phyloP scores from a whole-genome alignment of 352 stramenopile species.

The Phytophthora niederhauseri region DNA sequence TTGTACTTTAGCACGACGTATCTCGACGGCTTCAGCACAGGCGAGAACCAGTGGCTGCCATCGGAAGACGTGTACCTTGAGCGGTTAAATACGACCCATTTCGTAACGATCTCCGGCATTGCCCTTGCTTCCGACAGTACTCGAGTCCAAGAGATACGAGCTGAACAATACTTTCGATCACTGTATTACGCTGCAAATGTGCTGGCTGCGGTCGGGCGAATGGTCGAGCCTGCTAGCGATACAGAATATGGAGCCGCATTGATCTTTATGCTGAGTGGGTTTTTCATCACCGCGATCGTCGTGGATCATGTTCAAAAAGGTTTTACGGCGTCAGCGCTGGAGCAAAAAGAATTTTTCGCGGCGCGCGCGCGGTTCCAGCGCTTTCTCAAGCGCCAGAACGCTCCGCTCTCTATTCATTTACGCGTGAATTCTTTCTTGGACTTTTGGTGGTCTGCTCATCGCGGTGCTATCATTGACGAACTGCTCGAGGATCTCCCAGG shows the following conservation, averaged over 20 bases:
- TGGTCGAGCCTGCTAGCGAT: constrained; percentile 57
- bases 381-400: constrained; percentile 67
- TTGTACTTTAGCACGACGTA: constrained; percentile 57
- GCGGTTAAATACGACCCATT: constrained; percentile 42
- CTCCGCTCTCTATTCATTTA: constrained; percentile 53
- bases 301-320: constrained; percentile 75
- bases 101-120: constrained; percentile 31
- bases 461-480: constrained; percentile 65
- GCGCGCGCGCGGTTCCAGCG: constrained; percentile 59
- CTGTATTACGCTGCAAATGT: constrained; percentile 68
- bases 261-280: constrained; percentile 72
- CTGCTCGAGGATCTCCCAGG: constrained; percentile 57
- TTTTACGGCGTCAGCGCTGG: constrained; percentile 67
- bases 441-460: constrained; percentile 73
- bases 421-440: constrained; percentile 72
- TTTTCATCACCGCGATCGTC: constrained; percentile 68
- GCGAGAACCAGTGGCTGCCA: constrained; percentile 52
- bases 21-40: constrained; percentile 47
- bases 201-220: constrained; percentile 45
- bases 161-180: constrained; percentile 60
- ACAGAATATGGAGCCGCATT: constrained; percentile 52
- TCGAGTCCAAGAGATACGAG: constrained; percentile 38
- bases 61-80: constrained; percentile 49
- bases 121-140: constrained; percentile 26
- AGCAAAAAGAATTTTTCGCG: constrained; percentile 75